phyloP scores from a whole-genome alignment of 2,329 filamentous ascomycete species.

The Cryphonectria carpinicola region DNA sequence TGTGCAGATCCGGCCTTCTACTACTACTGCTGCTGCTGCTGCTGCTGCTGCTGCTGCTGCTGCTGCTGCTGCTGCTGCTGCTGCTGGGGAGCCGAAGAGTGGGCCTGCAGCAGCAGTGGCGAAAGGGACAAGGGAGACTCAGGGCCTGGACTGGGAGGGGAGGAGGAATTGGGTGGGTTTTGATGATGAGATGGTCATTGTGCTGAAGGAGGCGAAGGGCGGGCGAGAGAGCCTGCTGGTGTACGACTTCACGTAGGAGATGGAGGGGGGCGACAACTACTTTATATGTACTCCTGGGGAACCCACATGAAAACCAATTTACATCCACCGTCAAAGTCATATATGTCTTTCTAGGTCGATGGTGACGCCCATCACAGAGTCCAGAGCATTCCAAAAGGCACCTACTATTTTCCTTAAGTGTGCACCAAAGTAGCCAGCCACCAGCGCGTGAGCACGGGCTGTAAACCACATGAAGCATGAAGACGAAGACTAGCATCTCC shows the following conservation, averaged over 20 bases:
- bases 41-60: not conserved
- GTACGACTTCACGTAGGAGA: slow-evolving; percentile 77
- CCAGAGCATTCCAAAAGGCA: not conserved
- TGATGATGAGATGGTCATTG: slow-evolving; percentile 89
- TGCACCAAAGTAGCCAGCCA: too few species aligned
- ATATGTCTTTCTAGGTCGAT: not conserved
- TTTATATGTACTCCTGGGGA: not conserved
- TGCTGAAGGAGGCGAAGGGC: slow-evolving; percentile 71
- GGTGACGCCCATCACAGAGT: not conserved
- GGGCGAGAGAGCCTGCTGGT: slow-evolving; percentile 77
- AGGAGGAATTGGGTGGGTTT: slow-evolving; percentile 76
- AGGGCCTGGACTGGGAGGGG: slow-evolving; percentile 45
- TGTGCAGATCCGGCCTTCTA: slow-evolving; percentile 49
- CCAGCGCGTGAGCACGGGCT: too few species aligned
- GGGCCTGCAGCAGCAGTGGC: slow-evolving; percentile 15
- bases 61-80: not conserved
- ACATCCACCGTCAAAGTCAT: not conserved
- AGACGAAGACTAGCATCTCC: too few species aligned
- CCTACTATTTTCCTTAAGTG: too few species aligned
- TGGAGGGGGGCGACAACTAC: too few species aligned
- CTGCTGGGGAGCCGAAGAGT: slow-evolving; percentile 17
- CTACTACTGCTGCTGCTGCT: not conserved
- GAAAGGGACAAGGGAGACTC: not conserved
- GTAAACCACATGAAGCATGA: too few species aligned
- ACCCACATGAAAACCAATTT: too few species aligned